Percentiles rank a stretch among this genome's conserved stretches.
phyloP scores from a whole-genome alignment of 2,329 filamentous ascomycete genomes.

The Hypoxylon sp. region DNA sequence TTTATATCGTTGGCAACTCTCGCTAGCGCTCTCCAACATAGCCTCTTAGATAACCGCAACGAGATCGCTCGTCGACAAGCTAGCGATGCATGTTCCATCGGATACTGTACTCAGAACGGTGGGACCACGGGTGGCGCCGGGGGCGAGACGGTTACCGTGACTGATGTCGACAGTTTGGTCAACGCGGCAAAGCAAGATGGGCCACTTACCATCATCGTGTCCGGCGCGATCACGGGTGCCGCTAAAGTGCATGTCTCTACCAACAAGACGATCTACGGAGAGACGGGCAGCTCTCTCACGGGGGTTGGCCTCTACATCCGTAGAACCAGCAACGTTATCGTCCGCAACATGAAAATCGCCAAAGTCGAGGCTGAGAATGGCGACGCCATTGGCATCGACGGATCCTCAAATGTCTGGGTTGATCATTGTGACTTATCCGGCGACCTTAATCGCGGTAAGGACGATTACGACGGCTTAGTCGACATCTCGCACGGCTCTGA shows the following conservation, averaged over 20 bases:
- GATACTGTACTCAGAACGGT: constrained; percentile 46
- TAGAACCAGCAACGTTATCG: constrained; percentile 70
- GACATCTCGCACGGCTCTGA: constrained; percentile 75
- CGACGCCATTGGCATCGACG: constrained; percentile 73
- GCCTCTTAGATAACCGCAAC: constrained; percentile 8
- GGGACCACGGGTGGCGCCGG: constrained; percentile 68
- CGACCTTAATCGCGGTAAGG: constrained; percentile 72
- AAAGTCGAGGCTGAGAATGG: constrained; percentile 70
- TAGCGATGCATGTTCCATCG: constrained; percentile 36
- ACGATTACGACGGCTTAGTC: constrained; percentile 78
- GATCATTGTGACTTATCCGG: constrained; percentile 77
- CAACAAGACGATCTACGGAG: constrained; percentile 67
- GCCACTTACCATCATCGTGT: constrained; percentile 63
- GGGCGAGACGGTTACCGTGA: constrained; percentile 70
- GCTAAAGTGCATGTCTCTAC: constrained; percentile 62
- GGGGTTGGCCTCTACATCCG: constrained; percentile 69
- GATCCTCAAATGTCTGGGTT: constrained; percentile 73
- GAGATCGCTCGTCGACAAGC: constrained; percentile 17
- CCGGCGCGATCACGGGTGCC: constrained; percentile 60
- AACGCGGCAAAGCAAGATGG: constrained; percentile 64
- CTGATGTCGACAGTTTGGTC: constrained; percentile 64
- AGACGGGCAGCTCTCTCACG: constrained; percentile 54
- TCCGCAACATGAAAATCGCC: constrained; percentile 73
- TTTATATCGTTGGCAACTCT: constrained; percentile 9
- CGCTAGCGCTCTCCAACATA: constrained; percentile 14